Percentiles rank a stretch among this genome's conserved stretches.
phyloP scores from a whole-genome alignment of 2,329 filamentous ascomycete genomes.

The Magnaporthales sp. region DNA sequence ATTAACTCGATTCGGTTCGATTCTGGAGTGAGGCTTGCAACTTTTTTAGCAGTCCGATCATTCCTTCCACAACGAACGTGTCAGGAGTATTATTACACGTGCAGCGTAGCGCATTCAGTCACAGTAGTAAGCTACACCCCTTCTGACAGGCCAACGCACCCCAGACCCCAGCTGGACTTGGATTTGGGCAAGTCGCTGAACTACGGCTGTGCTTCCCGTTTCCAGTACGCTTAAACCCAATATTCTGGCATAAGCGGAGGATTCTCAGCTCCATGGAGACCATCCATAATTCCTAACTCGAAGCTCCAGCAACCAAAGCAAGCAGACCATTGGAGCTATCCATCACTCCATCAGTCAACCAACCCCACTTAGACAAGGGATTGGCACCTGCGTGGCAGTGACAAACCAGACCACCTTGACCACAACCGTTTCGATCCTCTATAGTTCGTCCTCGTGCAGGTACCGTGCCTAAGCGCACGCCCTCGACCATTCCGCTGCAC shows the following conservation, averaged over 20 bases:
- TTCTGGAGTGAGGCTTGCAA: background rate
- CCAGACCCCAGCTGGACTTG: background rate
- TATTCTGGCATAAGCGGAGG: background rate
- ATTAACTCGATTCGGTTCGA: no score
- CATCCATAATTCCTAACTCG: background rate
- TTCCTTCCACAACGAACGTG: background rate
- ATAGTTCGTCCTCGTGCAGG: background rate
- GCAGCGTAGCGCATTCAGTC: background rate
- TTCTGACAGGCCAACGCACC: background rate
- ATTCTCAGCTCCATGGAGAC: background rate
- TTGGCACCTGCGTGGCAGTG: background rate
- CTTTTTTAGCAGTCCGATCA: background rate
- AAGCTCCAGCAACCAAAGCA: no score
- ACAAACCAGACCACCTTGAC: background rate
- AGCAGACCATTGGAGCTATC: no score
- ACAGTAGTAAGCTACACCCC: background rate
- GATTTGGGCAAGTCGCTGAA: background rate
- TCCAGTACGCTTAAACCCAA: background rate
- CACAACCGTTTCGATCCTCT: background rate
- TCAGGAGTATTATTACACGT: background rate
- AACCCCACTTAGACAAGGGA: background rate
- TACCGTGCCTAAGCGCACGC: background rate
- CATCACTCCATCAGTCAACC: background rate
- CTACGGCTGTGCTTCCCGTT: background rate
- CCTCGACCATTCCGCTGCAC: background rate